Conservation (phyloP, 23 red algal genomes). For the Gracilariopsis chorda region DNA sequence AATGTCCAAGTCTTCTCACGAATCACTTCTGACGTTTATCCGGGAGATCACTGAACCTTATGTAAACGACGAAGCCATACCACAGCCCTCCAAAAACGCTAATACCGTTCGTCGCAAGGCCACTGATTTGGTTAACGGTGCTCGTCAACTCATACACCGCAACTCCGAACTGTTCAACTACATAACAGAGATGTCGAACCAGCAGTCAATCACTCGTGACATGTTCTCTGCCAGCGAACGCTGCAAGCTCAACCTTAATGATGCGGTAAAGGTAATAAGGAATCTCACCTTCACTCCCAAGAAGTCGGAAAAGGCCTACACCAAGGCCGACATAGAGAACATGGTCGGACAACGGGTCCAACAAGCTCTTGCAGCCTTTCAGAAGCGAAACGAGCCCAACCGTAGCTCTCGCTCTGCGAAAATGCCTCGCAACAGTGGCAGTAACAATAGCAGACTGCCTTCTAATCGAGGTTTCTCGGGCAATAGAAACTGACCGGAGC, state of each 20-base stretch:
- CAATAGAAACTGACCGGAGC: too few species aligned
- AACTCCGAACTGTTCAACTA: background rate
- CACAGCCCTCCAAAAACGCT: background rate
- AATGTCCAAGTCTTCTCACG: background rate
- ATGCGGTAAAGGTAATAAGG: background rate
- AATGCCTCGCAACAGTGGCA: too few species aligned
- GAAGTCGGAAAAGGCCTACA: background rate
- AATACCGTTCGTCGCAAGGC: background rate
- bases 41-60: too few species aligned
- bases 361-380: background rate
- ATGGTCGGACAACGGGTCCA: background rate
- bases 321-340: background rate
- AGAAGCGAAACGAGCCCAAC: background rate
- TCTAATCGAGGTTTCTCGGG: too few species aligned
- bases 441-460: background rate
- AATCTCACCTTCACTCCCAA: background rate
- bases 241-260: background rate
- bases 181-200: background rate
- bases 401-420: too few species aligned
- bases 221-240: background rate
- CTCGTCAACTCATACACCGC: background rate
- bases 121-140: background rate
- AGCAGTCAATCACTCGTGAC: background rate
- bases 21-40: background rate
- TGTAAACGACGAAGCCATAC: background rate